These are phyloP conservation scores for Coemansia sp. DNA, from an alignment of 192 early-diverging fungal species.

Conservation along the genomic window DNA sequence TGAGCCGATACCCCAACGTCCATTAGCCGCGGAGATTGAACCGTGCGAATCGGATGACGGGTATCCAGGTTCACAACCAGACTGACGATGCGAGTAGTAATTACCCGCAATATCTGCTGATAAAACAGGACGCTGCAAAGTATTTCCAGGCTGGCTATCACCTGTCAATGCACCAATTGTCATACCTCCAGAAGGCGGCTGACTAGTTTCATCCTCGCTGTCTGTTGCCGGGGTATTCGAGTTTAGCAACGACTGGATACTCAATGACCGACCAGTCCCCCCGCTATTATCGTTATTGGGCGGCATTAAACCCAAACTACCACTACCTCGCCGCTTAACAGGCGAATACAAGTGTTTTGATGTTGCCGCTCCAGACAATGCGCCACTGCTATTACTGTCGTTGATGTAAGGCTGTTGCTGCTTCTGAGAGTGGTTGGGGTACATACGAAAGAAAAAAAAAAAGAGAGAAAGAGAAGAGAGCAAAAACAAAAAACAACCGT, in stretches of 20 bases:
- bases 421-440: neutral
- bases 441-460: neutral
- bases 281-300: neutral
- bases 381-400: neutral
- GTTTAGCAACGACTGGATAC: constrained; percentile 21
- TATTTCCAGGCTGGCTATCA: neutral
- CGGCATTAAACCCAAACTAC: neutral
- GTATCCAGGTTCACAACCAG: neutral
- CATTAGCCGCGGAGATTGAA: neutral
- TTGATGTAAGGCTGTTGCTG: neutral
- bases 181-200: neutral
- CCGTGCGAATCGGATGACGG: neutral
- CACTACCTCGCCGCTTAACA: neutral
- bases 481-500: neutral
- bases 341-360: neutral
- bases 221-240: neutral
- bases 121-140: neutral
- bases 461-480: too few relatives aligned
- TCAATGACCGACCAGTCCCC: constrained; percentile 6
- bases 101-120: neutral
- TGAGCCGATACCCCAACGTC: neutral
- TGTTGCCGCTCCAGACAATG: neutral
- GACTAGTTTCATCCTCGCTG: neutral
- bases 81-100: neutral
- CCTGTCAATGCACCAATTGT: neutral